A percentile compares a stretch with the other conserved stretches of the same genome.
Conservation (phyloP, 169 alveolate genomes). For the Toxoplasma gondii region DNA sequence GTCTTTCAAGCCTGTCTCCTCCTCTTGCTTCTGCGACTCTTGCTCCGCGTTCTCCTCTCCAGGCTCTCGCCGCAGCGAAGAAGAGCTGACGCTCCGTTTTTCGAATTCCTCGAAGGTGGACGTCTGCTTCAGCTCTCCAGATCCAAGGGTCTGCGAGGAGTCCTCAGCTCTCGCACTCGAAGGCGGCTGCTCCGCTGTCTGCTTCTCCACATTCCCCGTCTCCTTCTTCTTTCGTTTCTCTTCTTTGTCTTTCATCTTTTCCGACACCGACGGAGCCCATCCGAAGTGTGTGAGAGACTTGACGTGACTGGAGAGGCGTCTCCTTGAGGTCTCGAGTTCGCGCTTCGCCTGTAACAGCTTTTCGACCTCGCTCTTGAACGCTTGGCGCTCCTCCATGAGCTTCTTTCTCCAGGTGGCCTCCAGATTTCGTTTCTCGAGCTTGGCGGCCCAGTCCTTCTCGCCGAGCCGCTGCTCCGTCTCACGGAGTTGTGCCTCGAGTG, state of each 20-base stretch:
- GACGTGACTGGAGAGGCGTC: neutral
- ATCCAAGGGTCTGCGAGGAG: no score
- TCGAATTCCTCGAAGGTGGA: no score
- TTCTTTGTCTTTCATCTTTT: neutral
- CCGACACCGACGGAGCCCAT: neutral
- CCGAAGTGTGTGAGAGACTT: neutral
- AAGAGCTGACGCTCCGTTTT: no score
- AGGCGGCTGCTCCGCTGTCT: no score
- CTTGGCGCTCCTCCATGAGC: neutral
- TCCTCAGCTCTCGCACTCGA: no score
- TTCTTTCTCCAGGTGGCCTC: neutral
- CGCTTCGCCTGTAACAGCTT: neutral
- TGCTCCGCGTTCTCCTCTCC: no score
- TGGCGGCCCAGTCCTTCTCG: neutral
- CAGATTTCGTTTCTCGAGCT: neutral
- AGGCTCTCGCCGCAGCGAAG: no score
- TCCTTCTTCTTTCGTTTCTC: neutral
- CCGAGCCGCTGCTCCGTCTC: neutral
- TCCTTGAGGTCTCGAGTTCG: neutral
- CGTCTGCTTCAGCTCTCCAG: no score
- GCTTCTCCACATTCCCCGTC: no score
- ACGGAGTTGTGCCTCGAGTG: neutral
- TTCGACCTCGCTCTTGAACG: neutral
- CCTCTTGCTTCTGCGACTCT: no score
- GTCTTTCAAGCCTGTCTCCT: no score